Evolutionary conservation across 139 green algal species (phyloP).

Genomic region (Coelastrella sp.): DNA sequence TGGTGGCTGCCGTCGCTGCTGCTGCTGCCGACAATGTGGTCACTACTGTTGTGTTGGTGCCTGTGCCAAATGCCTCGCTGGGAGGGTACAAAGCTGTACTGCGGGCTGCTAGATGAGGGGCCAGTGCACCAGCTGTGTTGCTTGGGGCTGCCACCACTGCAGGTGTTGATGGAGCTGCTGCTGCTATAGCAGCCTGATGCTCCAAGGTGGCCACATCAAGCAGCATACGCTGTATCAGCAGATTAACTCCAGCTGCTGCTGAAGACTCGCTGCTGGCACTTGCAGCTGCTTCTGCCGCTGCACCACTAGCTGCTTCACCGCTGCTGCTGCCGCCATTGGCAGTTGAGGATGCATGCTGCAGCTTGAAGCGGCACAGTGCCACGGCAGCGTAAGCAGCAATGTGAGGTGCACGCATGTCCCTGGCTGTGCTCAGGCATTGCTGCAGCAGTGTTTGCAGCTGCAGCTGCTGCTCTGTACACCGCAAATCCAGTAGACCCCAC

Average conservation of each 20-base stretch:
- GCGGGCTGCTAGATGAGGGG: not conserved
- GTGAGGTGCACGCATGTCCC: slow-evolving; percentile 36
- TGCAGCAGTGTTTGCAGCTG: slow-evolving; percentile 36
- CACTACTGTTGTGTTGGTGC: not conserved
- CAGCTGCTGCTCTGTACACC: slow-evolving; percentile 39
- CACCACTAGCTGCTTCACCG: not conserved
- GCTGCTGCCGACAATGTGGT: slow-evolving; percentile 1
- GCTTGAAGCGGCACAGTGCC: not conserved
- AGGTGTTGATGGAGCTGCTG: not conserved
- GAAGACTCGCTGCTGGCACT: not conserved
- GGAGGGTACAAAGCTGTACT: slow-evolving; percentile 26
- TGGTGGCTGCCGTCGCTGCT: not conserved
- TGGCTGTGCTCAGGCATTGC: slow-evolving; percentile 15
- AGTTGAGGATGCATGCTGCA: not conserved
- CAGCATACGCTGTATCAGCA: slow-evolving; percentile 34
- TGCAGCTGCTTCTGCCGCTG: not conserved
- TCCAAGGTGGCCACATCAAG: slow-evolving; percentile 39
- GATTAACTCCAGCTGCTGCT: slow-evolving; percentile 2
- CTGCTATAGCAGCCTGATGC: slow-evolving; percentile 39
- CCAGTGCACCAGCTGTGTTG: not conserved
- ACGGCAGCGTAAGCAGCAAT: slow-evolving; percentile 36
- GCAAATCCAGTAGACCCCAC: slow-evolving; percentile 14
- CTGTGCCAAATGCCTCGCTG: slow-evolving; percentile 31
- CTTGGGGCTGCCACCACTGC: not conserved
- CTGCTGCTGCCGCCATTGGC: not conserved